Evolutionary conservation across 192 early-diverging fungal species (phyloP).

Genomic region (Oehlia diaphana): DNA sequence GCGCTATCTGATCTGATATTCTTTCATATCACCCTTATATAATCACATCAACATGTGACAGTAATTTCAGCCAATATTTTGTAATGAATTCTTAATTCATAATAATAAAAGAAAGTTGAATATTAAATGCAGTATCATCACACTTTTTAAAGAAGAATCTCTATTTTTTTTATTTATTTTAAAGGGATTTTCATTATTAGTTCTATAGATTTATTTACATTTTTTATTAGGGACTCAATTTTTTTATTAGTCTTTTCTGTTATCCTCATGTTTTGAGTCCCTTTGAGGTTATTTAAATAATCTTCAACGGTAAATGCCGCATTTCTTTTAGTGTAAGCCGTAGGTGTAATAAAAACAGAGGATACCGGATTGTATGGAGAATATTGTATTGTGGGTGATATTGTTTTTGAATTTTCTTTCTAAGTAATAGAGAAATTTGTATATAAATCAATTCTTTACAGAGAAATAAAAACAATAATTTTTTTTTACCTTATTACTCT

Average conservation of each 20-base stretch:
- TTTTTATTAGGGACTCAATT: not conserved
- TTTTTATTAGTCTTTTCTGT: not conserved
- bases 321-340: too few species aligned
- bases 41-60: too few species aligned
- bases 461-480: not conserved
- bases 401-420: not conserved
- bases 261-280: not conserved
- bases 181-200: not conserved
- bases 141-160: too few species aligned
- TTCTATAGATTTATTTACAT: not conserved
- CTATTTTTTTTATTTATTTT: not conserved
- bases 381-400: not conserved
- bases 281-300: not conserved
- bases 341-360: not conserved
- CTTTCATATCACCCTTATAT: too few species aligned
- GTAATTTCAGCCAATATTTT: too few species aligned
- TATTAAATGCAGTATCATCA: too few species aligned
- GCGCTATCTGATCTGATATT: too few species aligned
- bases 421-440: not conserved
- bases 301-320: slow-evolving; percentile 9
- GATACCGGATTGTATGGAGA: not conserved
- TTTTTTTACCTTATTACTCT: not conserved
- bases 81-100: too few species aligned
- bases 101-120: too few species aligned
- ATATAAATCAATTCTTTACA: not conserved